Base-by-base conservation (phyloP, 139 green algal genomes). In the Auxenochlorella protothecoides region DNA sequence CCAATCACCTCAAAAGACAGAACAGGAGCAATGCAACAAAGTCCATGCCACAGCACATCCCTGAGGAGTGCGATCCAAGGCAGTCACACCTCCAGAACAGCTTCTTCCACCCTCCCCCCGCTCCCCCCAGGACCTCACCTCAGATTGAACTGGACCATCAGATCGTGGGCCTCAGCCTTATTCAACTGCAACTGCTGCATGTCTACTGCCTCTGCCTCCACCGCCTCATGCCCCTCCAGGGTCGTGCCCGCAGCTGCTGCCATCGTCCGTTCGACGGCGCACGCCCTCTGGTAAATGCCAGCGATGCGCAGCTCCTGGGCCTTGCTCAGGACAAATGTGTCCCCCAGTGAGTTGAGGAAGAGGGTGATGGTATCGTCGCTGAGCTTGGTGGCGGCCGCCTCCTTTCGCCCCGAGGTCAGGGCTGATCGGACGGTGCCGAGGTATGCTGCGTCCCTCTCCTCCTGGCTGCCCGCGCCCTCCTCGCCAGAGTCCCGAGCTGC, bases 101-200 rank as follows among this genome's bases (percentile, higher is more conserved):
- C 27, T 44, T 44, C 27, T 44, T 44, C 27, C 27, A 44, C 27
- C 27, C 27, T 44, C 1, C 27, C 27, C 27, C 27, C 27, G 27
- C 27, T 44, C 27, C 27, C 27, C 27, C 0, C 27, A 44, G 27
- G 15, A 14, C 59, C 68, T n/a, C 60, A 74, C 56, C 76, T 27
- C 27, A 79, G 14, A 63, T 83, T 83, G 66, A 73, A 73, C 60
- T 83, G 73, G 66, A 78, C 62, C 61, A 83, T 57, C 61, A 83
- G 66, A 53, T 74, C 73, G 51, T 72, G 60, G 65, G 78, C 78
- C 54, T 78, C 78, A 16, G 66, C 59, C 60, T 55, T 68, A 56
- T 74, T 74, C 65, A 74, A 53, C 44, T 52, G 56, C 63, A 69
- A 27, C 54, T 8, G 55, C 56, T 27, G 14, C 27, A 83, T 69